Evolutionary conservation across 495 filamentous ascomycete species (phyloP), one percentile per base, ranked within the genome.

Genomic region (Penicillium lagena): DNA sequence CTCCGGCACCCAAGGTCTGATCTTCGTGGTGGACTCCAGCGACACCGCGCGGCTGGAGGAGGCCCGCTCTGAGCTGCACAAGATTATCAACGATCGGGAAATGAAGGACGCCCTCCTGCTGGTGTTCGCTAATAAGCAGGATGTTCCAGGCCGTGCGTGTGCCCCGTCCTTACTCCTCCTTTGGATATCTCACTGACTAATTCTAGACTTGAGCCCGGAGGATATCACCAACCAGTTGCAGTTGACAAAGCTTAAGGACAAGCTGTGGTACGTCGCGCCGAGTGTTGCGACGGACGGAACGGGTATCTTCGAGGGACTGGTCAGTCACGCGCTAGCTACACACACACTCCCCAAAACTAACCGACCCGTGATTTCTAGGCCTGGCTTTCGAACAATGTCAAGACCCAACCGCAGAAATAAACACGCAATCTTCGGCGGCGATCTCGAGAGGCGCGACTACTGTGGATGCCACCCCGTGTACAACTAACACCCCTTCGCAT

Each of bases 81-180:
- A 90, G 53, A 96, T 98, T 58, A 95, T 98, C 62, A 87, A 90
- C 57, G 93, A 98, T 59, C 78, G 90, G 37, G 93, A 98, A 78
- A 97, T 98, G 93, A 93, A 90, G 69, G 93, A 98, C 61, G 87
- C 89, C 17, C 68, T 96, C 52, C 69, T 98, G 41, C 68, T 98
- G 33, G 93, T 98, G 28, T 96, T 98, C 65, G 94, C 94, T 17
- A 98, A 98, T 68, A 98, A 97, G 78, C 93, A 97, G 67, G 94
- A 97, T 78, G 73, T 96, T 41, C 64, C 63, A 32, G 87, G 85
- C 54, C 87, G 91, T 96, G 74, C 40, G 82, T 72, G 15, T 46
- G 34, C 17, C 32, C 35, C 27, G 34, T 17, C 12, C 31, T 30
- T 22, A 30, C 27, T 22, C 35, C 12, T 0, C 12, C 35, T 43